These are phyloP conservation scores for Alternaria ethzedia DNA, from an alignment of 2,329 filamentous ascomycete genomes.

Conservation along the genomic window DNA sequence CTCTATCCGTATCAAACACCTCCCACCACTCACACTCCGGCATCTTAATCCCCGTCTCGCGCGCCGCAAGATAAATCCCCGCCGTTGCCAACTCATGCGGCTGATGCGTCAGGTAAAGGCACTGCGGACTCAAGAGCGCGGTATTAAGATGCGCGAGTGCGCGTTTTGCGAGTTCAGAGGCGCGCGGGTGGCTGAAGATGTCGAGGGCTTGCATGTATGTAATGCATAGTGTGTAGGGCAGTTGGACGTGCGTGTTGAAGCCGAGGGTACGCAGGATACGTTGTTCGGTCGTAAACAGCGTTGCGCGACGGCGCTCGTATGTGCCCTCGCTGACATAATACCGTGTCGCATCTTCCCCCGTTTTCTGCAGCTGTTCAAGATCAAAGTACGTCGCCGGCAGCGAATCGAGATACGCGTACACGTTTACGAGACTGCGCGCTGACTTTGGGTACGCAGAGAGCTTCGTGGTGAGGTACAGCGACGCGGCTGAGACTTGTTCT, in stretches of 20 bases:
- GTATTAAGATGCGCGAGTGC: constrained; percentile 84
- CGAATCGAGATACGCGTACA: constrained; percentile 81
- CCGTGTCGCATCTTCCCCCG: constrained; percentile 23
- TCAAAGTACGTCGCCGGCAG: constrained; percentile 63
- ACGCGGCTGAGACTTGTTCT: constrained; percentile 80
- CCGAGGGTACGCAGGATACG: constrained; percentile 76
- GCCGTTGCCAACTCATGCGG: constrained; percentile 84
- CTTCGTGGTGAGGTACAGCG: constrained; percentile 82
- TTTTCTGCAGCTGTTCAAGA: neutral
- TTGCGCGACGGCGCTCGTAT: constrained; percentile 67
- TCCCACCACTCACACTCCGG: constrained; percentile 95
- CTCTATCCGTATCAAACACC: constrained; percentile 93
- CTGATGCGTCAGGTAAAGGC: constrained; percentile 91
- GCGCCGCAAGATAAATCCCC: constrained; percentile 86
- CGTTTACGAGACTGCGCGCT: constrained; percentile 80
- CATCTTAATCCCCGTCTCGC: constrained; percentile 77
- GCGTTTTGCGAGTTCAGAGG: constrained; percentile 65
- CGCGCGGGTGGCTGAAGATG: constrained; percentile 58
- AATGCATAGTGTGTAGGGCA: constrained; percentile 85
- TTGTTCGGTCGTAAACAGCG: constrained; percentile 76
- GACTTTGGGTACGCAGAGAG: constrained; percentile 77
- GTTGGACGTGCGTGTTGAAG: constrained; percentile 83
- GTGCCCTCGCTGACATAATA: constrained; percentile 73
- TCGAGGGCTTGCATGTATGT: constrained; percentile 93
- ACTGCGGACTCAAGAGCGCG: constrained; percentile 82